Base-by-base conservation (phyloP, 768 basidiomycete species). In the Calocera cornea region DNA sequence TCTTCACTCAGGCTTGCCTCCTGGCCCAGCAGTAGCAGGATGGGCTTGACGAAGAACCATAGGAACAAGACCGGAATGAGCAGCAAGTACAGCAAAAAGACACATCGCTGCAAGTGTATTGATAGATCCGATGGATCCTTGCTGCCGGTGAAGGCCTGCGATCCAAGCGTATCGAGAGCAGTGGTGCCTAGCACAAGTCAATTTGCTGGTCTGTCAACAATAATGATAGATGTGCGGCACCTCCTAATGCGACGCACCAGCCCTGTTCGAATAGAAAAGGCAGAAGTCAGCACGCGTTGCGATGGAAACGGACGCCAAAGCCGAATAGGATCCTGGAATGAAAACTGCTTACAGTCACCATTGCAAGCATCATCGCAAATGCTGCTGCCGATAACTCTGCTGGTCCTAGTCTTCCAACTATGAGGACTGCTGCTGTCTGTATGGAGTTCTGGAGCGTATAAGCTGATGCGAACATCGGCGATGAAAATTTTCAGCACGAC, bases 201-300 rank as follows among this genome's bases (percentile, higher is more conserved):
- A 47, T 47, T 19, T 7, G 44, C 16, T 17, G 3, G 19, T 47
- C 44, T 8, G 19, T 24, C 44, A 47, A 19, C 44, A 14, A 22
- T 17, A 27, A 16, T 10, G 2, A 68, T 8, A n/a, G 67, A 54
- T 11, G 44, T 68, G n/a, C n/a, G 10, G 64, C 47, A 17, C 88
- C 88, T 16, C 88, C 88, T 22, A 90, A 80, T 12, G 87, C 88
- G 66, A 90, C 80, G 72, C 84, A 85, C 87, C 88, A 89, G 41
- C 88, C 88, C 89, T 68, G 64, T 64, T 1, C 49, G 65, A 38
- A 66, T 70, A 69, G 66, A 68, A 69, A 73, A 74, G 65, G 41
- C 34, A 64, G 84, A 83, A 83, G 86, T 81, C 82, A 80, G 77
- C 70, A 73, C 74, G 73, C 68, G 72, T 60, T 71, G 67, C 70